Conservation (phyloP, 257 asterid species). For the Prunella vulgaris region DNA sequence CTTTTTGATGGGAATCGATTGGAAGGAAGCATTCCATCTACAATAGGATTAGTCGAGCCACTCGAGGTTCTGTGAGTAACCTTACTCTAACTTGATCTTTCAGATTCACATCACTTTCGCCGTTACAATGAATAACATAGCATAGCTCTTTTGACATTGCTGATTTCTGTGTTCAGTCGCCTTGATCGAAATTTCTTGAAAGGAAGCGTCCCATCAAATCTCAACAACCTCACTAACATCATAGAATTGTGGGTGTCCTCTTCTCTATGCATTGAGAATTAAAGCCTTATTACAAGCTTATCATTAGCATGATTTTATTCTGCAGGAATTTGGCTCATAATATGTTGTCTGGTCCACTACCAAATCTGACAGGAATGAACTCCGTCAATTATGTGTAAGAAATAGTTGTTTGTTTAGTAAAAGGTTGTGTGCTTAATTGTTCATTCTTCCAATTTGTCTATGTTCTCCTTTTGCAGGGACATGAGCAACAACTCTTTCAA, state of each 20-base stretch:
- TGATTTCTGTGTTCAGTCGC: conserved; percentile 45
- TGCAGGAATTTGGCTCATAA: conserved; percentile 84
- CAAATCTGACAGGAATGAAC: conserved; percentile 72
- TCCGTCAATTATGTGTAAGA: conserved; percentile 79
- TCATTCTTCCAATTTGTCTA: background rate
- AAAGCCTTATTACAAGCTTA: background rate
- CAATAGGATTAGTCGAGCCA: conserved; percentile 66
- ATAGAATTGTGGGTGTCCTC: conserved; percentile 65
- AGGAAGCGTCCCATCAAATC: conserved; percentile 52
- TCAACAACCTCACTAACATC: conserved; percentile 68
- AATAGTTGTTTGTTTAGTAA: background rate
- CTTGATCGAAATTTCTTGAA: conserved; percentile 71
- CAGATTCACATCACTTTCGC: background rate
- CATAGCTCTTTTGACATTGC: background rate
- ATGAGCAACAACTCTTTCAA: conserved; percentile 83
- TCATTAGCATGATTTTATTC: conserved; percentile 5
- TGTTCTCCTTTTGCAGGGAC: conserved; percentile 49
- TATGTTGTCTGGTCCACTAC: conserved; percentile 60
- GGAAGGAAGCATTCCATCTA: conserved; percentile 67
- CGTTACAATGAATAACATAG: background rate
- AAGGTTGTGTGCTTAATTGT: background rate
- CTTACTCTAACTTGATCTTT: conserved; percentile 14
- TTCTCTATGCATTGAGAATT: conserved; percentile 4
- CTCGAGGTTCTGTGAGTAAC: conserved; percentile 93
- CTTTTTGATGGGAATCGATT: conserved; percentile 71